Conservation (phyloP, 306 rosid genomes). For the Crataegus laevigata region DNA sequence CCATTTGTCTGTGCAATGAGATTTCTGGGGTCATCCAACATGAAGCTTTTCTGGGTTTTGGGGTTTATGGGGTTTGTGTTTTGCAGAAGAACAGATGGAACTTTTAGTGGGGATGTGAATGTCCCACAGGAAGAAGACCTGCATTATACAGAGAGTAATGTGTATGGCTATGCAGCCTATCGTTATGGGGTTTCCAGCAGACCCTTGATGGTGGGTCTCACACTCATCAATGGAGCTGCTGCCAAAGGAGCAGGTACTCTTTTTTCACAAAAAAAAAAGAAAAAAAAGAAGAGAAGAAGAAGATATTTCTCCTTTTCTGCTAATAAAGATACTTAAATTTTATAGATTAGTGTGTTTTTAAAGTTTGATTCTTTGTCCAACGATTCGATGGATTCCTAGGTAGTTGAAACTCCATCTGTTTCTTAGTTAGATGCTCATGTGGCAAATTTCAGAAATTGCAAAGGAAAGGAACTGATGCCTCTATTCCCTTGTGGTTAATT, state of each 20-base stretch:
- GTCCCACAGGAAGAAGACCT: neutral
- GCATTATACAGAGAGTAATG: conserved; percentile 4
- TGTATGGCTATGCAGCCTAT: neutral
- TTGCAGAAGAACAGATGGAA: neutral
- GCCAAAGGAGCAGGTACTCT: conserved; percentile 75
- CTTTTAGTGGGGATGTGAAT: neutral
- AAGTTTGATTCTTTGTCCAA: neutral
- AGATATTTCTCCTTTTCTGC: neutral
- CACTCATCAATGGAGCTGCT: conserved; percentile 64
- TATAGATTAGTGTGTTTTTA: neutral
- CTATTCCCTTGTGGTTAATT: neutral
- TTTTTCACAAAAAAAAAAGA: neutral
- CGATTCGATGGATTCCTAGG: neutral
- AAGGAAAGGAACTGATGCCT: neutral
- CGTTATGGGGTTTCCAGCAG: neutral
- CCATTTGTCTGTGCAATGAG: neutral
- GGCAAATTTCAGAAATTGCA: neutral
- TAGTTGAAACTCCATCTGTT: neutral
- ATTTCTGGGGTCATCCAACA: neutral
- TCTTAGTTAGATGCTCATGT: neutral
- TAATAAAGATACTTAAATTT: no score
- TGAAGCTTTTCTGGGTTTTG: conserved; percentile 8
- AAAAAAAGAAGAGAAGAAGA: no score
- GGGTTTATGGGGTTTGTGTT: conserved; percentile 8
- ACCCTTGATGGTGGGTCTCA: conserved; percentile 60